Evolutionary conservation across 495 filamentous ascomycete species (phyloP).

Genomic region (Friedmanniomyces endolithicus): DNA sequence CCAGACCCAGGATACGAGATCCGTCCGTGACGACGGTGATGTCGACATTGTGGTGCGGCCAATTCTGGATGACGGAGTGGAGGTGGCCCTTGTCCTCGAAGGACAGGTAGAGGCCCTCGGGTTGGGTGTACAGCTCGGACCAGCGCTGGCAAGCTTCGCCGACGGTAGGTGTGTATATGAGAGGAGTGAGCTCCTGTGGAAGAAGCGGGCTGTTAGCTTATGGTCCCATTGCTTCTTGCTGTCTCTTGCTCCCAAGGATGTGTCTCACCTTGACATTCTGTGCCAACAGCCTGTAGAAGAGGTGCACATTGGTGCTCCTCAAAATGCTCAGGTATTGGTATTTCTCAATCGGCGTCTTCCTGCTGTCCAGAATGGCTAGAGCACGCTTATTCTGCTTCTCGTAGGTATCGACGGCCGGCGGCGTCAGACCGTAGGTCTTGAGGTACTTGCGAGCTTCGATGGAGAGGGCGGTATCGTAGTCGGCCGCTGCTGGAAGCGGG

Average conservation of each 20-base stretch:
- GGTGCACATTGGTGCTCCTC: conserved; percentile 76
- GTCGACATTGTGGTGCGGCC: conserved; percentile 81
- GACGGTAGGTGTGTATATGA: conserved; percentile 96
- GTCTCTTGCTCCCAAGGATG: not conserved
- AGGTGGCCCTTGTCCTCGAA: conserved; percentile 79
- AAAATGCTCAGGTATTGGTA: conserved; percentile 85
- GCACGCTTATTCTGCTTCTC: conserved; percentile 59
- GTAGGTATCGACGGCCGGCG: conserved; percentile 57
- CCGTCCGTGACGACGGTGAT: conserved; percentile 97
- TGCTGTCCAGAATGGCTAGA: conserved; percentile 61
- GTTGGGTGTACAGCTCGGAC: conserved; percentile 89
- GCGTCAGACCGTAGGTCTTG: conserved; percentile 57
- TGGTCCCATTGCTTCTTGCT: not conserved
- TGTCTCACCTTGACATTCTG: conserved; percentile 63
- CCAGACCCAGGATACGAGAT: conserved; percentile 87
- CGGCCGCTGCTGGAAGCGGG: conserved; percentile 18
- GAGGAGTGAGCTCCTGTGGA: conserved; percentile 73
- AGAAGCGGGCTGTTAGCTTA: not conserved
- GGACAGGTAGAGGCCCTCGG: conserved; percentile 90
- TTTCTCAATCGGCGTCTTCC: conserved; percentile 75
- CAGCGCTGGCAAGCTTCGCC: conserved; percentile 93
- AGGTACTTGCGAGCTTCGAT: conserved; percentile 55
- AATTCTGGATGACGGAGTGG: conserved; percentile 71
- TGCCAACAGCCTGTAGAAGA: conserved; percentile 89
- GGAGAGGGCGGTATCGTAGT: conserved; percentile 51